A percentile compares a stretch with the other conserved stretches of the same genome.
phyloP scores from a whole-genome alignment of 2,329 filamentous ascomycete genomes.

The Neocatenulostroma microsporum region DNA sequence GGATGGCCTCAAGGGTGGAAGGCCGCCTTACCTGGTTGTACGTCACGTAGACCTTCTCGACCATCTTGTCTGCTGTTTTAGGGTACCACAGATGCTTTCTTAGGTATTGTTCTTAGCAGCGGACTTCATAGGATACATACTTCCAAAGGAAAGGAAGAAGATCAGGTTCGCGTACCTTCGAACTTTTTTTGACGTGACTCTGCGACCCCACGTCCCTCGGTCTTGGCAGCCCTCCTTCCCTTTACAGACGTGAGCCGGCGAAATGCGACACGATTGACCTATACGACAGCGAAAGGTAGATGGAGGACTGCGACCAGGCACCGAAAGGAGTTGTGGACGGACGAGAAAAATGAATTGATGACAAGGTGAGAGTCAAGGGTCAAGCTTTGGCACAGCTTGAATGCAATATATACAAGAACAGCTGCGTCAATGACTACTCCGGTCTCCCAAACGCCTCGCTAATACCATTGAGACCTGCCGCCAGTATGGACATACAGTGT shows the following conservation, averaged over 20 bases:
- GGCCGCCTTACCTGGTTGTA: constrained; percentile 73
- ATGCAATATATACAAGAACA: neutral
- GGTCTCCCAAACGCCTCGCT: constrained; percentile 5
- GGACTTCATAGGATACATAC: constrained; percentile 1
- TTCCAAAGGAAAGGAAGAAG: constrained; percentile 3
- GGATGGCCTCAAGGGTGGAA: neutral
- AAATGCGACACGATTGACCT: too few species aligned
- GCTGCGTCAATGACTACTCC: too few species aligned
- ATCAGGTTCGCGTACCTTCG: neutral
- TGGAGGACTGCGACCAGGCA: too few species aligned
- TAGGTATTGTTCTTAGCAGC: neutral
- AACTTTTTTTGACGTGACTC: constrained; percentile 2
- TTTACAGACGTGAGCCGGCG: too few species aligned
- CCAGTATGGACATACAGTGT: neutral
- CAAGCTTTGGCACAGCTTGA: too few species aligned
- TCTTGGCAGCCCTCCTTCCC: too few species aligned
- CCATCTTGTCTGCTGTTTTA: constrained; percentile 26
- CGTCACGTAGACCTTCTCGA: constrained; percentile 80
- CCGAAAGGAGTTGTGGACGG: too few species aligned
- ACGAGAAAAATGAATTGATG: too few species aligned
- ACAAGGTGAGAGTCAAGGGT: too few species aligned
- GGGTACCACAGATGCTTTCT: constrained; percentile 1
- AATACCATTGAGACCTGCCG: neutral
- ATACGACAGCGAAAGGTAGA: too few species aligned
- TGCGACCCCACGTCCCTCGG: neutral